Evolutionary conservation across 176 grass and related monocot genomes (phyloP), one percentile per base, ranked within the genome.

Genomic region (Carex cristatella): DNA sequence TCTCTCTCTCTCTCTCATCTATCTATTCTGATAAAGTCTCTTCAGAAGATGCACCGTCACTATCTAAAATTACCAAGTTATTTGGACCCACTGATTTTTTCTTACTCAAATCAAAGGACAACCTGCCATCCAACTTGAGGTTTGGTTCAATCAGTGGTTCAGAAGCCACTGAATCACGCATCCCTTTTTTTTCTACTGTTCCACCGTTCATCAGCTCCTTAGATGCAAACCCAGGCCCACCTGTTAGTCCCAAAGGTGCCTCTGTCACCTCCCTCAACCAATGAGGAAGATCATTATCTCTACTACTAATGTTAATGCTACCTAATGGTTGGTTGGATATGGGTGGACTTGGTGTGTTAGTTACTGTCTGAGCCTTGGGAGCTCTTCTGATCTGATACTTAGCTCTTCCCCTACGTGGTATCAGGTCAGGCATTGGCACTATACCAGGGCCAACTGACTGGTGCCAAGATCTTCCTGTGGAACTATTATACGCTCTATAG

Each of bases 351-450:
- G 79, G 15, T 44, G 79, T 64, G 16, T 3, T 18, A 81, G 79
- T 81, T 81, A 81, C 56, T 48, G 16, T 46, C 79, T 81, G 79
- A 81, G 57, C 58, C 40, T 62, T 81, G 61, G 61, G 62, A 23
- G 44, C 63, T 69, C 81, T 65, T 83, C 81, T 66, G 48, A 33
- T 83, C 64, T 83, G 81, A 53, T 83, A 83, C 38, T 83, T 83
- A 5, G 81, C 62, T 69, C 81, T 65, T 83, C 81, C 42, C 7
- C 74, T 78, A 8, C 51, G 74, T 10, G 74, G 51, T 57, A 57
- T 78, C 74, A 78, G 27, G 13, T 78, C 51, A 57, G 74, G 51
- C 51, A 78, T 78, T 78, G 74, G 11, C 49, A 78, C 12, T 12
- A 32, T 57, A 78, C 51, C 74, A 78, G 74, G 11, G 54, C 51